Base-by-base conservation (phyloP, 805 yeast genomes). In the Nakazawaea laoshanensis region DNA sequence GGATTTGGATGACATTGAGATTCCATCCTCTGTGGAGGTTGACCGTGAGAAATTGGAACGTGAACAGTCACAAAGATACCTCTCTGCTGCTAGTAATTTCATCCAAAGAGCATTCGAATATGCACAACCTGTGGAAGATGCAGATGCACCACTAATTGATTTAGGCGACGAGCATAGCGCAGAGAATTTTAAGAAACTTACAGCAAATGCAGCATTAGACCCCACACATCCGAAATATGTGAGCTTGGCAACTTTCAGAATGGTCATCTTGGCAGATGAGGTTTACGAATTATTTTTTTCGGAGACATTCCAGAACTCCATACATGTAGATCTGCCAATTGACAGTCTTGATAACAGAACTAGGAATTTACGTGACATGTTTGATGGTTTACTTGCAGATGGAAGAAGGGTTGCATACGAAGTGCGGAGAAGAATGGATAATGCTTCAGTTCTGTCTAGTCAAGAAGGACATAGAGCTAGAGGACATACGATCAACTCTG, bases 191-290 rank as follows among this genome's bases (percentile, higher is more conserved):
- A 48, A 47, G n/a, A 48, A 55, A 14, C 40, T 72, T 27, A 64
- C 64, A 18, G 86, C 85, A 30, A 86, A 87, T 49, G 84, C 75
- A 4, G 95, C 95, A 0, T 59, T 86, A 24, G 84, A 86, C 49
- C 95, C 95, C 3, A 65, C 70, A 20, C 71, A 77, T 20, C 94
- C 95, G 1, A 74, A 79, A 7, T 74, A 61, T 37, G 66, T 88
- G 33, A 83, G 81, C 33, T 60, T 86, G 12, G 85, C 97, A 0
- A 87, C 95, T 1, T 89, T 89, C 59, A 64, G 97, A 41, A 89
- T 89, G 98, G 94, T 92, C 1, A 61, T 92, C 5, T 61, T 89
- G 5, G 96, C 97, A 0, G 96, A 88, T 52, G 97, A 87, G 48
- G 83, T 96, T 0, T 81, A 86, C 44, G 97, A 92, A 53, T 62